Conservation (phyloP, 148 eudicot species). For the Arctostaphylos glauca region DNA sequence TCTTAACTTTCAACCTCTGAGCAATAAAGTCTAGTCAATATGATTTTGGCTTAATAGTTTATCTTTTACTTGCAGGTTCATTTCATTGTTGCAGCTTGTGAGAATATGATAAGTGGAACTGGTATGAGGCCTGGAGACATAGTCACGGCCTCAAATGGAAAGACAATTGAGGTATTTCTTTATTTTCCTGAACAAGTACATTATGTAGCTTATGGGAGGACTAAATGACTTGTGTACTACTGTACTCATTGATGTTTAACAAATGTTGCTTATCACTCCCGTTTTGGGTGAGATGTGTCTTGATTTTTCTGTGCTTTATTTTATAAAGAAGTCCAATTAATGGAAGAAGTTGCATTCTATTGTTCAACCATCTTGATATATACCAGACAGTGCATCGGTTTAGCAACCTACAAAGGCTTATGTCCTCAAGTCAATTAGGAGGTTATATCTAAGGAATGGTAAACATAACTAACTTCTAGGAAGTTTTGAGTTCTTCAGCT, state of each 20-base stretch:
- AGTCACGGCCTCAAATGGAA: conserved; percentile 96
- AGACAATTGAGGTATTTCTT: conserved; percentile 88
- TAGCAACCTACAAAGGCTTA: no score
- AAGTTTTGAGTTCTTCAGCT: no score
- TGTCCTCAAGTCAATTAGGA: no score
- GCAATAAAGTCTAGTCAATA: neutral
- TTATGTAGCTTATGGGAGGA: neutral
- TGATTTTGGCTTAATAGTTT: neutral
- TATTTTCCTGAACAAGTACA: neutral
- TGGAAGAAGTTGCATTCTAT: no score
- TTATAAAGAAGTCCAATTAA: no score
- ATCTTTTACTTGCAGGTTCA: conserved; percentile 65
- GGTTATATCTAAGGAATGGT: no score
- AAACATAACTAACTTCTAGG: no score
- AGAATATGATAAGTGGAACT: conserved; percentile 98
- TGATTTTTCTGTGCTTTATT: neutral
- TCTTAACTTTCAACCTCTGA: no score
- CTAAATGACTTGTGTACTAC: neutral
- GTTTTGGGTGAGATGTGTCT: neutral
- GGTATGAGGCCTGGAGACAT: conserved; percentile 99
- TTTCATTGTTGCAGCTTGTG: conserved; percentile 98
- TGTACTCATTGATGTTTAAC: neutral
- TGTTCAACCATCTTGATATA: no score
- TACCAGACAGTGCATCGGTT: no score
- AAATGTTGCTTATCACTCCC: neutral